Conservation (phyloP, 2,329 filamentous ascomycete species). For the Epichloe gansuensis region DNA sequence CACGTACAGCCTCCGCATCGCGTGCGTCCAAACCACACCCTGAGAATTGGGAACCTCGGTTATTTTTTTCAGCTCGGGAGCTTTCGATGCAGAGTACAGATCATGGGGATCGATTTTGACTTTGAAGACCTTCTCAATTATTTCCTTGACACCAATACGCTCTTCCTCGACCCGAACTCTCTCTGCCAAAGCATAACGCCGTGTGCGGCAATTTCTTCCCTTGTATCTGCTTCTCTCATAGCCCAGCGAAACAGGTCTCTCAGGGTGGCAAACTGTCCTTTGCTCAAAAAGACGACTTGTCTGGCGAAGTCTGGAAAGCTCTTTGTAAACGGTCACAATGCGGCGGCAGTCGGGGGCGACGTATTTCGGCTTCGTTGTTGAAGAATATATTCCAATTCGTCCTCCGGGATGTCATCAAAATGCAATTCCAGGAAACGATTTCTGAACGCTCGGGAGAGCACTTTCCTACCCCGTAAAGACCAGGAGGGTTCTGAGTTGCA, state of each 20-base stretch:
- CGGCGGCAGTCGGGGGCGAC: constrained; percentile 82
- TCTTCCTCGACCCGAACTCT: constrained; percentile 88
- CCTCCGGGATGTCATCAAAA: constrained; percentile 94
- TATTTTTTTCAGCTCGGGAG: constrained; percentile 43
- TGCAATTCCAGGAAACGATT: constrained; percentile 96
- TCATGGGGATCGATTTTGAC: constrained; percentile 63
- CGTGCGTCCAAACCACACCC: constrained; percentile 82
- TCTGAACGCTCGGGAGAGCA: constrained; percentile 84
- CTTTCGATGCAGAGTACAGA: constrained; percentile 55
- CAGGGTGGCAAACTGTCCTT: constrained; percentile 85
- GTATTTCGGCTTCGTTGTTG: constrained; percentile 77
- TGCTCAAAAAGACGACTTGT: constrained; percentile 89
- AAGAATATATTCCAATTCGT: constrained; percentile 83
- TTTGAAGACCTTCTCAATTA: constrained; percentile 86
- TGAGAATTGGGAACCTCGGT: constrained; percentile 37
- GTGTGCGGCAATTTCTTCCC: constrained; percentile 80
- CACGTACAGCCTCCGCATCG: constrained; percentile 85
- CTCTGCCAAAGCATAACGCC: constrained; percentile 96
- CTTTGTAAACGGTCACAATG: constrained; percentile 89
- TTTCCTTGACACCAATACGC: constrained; percentile 66
- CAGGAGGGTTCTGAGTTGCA: constrained; percentile 92
- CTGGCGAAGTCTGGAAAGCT: constrained; percentile 80
- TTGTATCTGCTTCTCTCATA: constrained; percentile 67
- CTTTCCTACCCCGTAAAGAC: constrained; percentile 92
- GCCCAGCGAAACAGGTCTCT: constrained; percentile 96